These are phyloP conservation scores for Agrocybe chaxingu DNA, from an alignment of 768 basidiomycete species.

Conservation along the genomic window DNA sequence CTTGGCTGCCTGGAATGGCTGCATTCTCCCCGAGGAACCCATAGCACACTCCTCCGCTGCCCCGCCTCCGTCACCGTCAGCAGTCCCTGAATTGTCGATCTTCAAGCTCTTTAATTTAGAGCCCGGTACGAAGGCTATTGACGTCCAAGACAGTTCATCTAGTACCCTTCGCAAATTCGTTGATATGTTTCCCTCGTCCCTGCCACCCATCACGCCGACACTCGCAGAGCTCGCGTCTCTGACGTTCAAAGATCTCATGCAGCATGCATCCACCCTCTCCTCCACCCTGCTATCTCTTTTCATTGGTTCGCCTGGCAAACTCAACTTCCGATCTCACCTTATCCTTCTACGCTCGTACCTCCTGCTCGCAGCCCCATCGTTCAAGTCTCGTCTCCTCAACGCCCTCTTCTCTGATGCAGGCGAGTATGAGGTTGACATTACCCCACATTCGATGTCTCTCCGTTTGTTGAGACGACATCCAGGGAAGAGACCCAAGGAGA, in stretches of 20 bases:
- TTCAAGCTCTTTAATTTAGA: slow-evolving; percentile 66
- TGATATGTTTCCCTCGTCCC: slow-evolving; percentile 47
- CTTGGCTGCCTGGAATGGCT: slow-evolving; percentile 40
- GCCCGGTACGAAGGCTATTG: slow-evolving; percentile 44
- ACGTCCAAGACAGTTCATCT: slow-evolving; percentile 22
- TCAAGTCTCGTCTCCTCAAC: slow-evolving; percentile 62
- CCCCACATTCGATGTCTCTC: slow-evolving; percentile 30
- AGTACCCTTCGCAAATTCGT: slow-evolving; percentile 46
- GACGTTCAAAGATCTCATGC: slow-evolving; percentile 57
- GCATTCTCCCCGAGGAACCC: slow-evolving; percentile 1
- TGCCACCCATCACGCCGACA: slow-evolving; percentile 66
- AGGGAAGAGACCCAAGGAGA: slow-evolving; percentile 21
- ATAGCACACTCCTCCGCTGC: neutral
- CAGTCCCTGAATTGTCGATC: slow-evolving; percentile 30
- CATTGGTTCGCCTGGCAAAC: slow-evolving; percentile 56
- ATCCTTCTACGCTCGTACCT: slow-evolving; percentile 71
- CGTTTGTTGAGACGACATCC: slow-evolving; percentile 29
- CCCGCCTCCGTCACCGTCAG: neutral
- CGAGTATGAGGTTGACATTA: slow-evolving; percentile 38
- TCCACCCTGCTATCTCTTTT: slow-evolving; percentile 64
- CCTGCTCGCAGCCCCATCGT: slow-evolving; percentile 67
- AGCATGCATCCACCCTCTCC: slow-evolving; percentile 64
- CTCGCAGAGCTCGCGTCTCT: slow-evolving; percentile 59
- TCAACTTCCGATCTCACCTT: slow-evolving; percentile 69
- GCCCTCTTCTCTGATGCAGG: slow-evolving; percentile 80